Evolutionary conservation across 2,329 filamentous ascomycete genomes (phyloP).

Genomic region (Beauveria sp.): DNA sequence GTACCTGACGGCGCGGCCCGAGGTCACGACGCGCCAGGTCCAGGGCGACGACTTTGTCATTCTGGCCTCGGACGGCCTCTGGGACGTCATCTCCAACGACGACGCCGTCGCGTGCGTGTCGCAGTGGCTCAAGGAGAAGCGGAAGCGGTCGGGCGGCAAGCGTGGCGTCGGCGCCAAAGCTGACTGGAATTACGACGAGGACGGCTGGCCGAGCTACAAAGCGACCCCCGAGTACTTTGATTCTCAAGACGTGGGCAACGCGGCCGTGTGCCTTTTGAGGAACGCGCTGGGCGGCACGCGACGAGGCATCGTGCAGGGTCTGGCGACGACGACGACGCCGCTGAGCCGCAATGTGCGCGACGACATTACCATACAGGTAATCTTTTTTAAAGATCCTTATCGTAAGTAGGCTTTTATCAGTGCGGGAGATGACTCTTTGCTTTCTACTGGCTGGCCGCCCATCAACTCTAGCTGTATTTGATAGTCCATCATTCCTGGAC

Average conservation of each 20-base stretch:
- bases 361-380: slow-evolving; percentile 77
- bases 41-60: slow-evolving; percentile 50
- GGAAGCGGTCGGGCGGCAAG: slow-evolving; percentile 6
- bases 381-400: slow-evolving; percentile 44
- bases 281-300: slow-evolving; percentile 75
- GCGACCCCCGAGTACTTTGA: slow-evolving; percentile 51
- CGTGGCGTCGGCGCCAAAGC: slow-evolving; percentile 12
- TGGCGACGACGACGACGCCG: slow-evolving; percentile 64
- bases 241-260: slow-evolving; percentile 67
- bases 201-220: slow-evolving; percentile 19
- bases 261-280: slow-evolving; percentile 70
- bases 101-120: slow-evolving; percentile 51
- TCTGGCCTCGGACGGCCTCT: slow-evolving; percentile 59
- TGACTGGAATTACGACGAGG: slow-evolving; percentile 11
- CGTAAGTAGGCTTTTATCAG: neutral
- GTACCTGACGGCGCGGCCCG: slow-evolving; percentile 61
- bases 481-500: no score
- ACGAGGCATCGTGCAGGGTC: slow-evolving; percentile 62
- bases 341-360: slow-evolving; percentile 59
- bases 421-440: neutral
- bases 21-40: slow-evolving; percentile 50
- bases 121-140: slow-evolving; percentile 38
- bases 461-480: no score
- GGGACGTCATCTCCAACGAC: slow-evolving; percentile 51
- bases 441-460: neutral